A percentile compares a stretch with the other conserved stretches of the same genome.
phyloP scores from a whole-genome alignment of 768 basidiomycete species.

The Lentinula guzmanii region DNA sequence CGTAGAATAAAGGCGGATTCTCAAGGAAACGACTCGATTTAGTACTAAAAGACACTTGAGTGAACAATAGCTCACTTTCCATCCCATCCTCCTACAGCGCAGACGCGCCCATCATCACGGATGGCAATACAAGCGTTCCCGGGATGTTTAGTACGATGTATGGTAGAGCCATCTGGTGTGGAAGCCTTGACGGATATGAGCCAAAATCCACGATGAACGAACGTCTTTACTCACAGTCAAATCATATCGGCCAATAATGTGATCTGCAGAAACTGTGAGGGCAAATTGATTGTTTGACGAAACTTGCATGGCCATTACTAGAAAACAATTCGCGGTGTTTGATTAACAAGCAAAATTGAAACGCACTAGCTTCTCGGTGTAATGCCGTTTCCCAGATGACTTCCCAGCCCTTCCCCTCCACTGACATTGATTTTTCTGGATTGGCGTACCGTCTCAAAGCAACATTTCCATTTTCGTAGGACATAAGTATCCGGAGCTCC shows the following conservation, averaged over 20 bases:
- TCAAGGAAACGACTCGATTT: conserved; percentile 19
- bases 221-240: conserved; percentile 31
- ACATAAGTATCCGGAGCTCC: conserved; percentile 60
- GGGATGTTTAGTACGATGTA: conserved; percentile 64
- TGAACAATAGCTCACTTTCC: conserved; percentile 56
- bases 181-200: background rate
- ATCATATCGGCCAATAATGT: conserved; percentile 64
- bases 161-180: background rate
- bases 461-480: conserved; percentile 89
- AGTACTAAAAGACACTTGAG: background rate
- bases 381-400: conserved; percentile 57
- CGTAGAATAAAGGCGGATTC: conserved; percentile 79
- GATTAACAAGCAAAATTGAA: background rate
- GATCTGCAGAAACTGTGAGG: conserved; percentile 82
- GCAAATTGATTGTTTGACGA: conserved; percentile 53
- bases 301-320: conserved; percentile 86
- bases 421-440: conserved; percentile 37
- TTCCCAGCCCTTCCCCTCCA: conserved; percentile 75
- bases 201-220: background rate
- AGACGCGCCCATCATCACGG: conserved; percentile 67
- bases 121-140: conserved; percentile 79
- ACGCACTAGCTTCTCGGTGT: conserved; percentile 70
- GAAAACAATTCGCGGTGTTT: background rate
- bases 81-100: conserved; percentile 93
- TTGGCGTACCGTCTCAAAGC: conserved; percentile 48